Evolutionary conservation across 2,329 filamentous ascomycete species (phyloP).

Genomic region (Botrytis elliptica): DNA sequence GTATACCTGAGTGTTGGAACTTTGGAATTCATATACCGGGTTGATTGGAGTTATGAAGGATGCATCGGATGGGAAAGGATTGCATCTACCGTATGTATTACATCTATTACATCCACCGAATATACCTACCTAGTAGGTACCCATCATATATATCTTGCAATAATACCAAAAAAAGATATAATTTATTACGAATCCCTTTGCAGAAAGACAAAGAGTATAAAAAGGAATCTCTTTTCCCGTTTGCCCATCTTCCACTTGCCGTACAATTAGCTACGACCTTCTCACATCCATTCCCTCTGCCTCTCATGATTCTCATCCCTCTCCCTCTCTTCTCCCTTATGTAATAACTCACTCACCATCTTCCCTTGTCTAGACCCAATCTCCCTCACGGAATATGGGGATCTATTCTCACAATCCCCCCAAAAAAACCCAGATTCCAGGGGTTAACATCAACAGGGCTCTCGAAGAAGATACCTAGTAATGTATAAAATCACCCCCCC

Average conservation of each 20-base stretch:
- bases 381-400: background rate
- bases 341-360: background rate
- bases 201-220: background rate
- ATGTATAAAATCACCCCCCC: background rate
- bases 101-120: background rate
- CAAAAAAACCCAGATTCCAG: background rate
- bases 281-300: background rate
- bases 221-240: background rate
- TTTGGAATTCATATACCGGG: background rate
- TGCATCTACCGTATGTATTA: no score
- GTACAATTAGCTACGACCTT: background rate
- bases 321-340: background rate
- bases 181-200: background rate
- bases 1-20: background rate
- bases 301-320: no score
- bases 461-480: background rate
- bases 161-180: background rate
- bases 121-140: no score
- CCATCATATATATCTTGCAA: no score
- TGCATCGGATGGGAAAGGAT: background rate
- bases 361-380: conserved; percentile 8
- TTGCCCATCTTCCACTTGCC: background rate
- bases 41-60: background rate
- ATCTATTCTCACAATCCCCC: background rate
- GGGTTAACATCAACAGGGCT: background rate